A percentile compares a stretch with the other conserved stretches of the same genome.
These are phyloP conservation scores for Arbutus unedo DNA, from an alignment of 148 eudicot species.

Conservation along the genomic window DNA sequence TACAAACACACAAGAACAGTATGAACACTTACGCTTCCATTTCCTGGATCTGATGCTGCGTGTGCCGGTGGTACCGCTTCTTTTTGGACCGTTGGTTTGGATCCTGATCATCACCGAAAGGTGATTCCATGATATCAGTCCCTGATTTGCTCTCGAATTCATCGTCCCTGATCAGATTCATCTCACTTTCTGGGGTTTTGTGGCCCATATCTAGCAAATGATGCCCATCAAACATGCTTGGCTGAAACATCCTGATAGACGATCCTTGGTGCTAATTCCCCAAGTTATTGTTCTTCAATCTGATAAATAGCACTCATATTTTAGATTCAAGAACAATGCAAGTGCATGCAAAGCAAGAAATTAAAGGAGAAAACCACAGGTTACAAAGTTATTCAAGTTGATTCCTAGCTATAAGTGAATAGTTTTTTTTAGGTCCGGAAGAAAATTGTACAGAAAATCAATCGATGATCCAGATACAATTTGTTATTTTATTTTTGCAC, in stretches of 20 bases:
- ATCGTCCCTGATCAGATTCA: slow-evolving; percentile 66
- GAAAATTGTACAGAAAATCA: not conserved
- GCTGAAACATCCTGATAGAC: slow-evolving; percentile 59
- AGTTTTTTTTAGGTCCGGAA: not conserved
- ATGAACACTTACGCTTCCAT: slow-evolving; percentile 71
- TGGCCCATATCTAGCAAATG: slow-evolving; percentile 58
- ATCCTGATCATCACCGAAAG: slow-evolving; percentile 83
- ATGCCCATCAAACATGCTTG: slow-evolving; percentile 70
- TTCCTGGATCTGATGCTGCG: slow-evolving; percentile 93
- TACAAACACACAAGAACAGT: slow-evolving; percentile 18
- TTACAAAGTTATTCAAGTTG: not conserved
- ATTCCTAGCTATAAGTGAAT: not conserved
- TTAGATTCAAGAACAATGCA: not conserved
- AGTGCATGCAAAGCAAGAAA: not conserved
- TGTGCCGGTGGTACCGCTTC: slow-evolving; percentile 94
- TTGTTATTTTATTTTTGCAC: not conserved
- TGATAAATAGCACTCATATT: not conserved
- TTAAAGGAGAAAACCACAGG: not conserved
- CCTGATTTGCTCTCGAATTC: slow-evolving; percentile 86
- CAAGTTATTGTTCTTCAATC: slow-evolving; percentile 12
- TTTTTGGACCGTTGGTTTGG: slow-evolving; percentile 82
- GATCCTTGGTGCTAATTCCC: slow-evolving; percentile 4
- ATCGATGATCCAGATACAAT: not conserved
- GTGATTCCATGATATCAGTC: slow-evolving; percentile 74
- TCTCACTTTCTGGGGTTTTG: slow-evolving; percentile 50